These are phyloP conservation scores for Botrytis cinerea DNA, from an alignment of 2,329 filamentous ascomycete species.

Conservation along the genomic window DNA sequence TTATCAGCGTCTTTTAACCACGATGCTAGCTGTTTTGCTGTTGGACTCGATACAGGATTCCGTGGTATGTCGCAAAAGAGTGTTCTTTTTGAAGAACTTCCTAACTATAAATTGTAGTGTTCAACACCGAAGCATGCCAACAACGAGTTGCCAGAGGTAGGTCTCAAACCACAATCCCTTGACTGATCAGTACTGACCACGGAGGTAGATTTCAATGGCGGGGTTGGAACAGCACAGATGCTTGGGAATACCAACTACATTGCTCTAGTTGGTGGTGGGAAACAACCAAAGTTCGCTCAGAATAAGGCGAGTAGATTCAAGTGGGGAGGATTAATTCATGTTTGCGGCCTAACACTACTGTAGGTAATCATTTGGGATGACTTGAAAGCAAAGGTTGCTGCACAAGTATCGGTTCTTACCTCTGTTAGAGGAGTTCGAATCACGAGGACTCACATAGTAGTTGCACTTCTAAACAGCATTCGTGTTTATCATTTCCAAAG, in stretches of 20 bases:
- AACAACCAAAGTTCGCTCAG: slow-evolving; percentile 79
- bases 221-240: slow-evolving; percentile 82
- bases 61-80: slow-evolving; percentile 60
- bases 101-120: slow-evolving; percentile 53
- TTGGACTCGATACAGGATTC: slow-evolving; percentile 84
- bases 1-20: slow-evolving; percentile 85
- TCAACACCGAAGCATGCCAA: slow-evolving; percentile 70
- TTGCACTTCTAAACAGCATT: slow-evolving; percentile 79
- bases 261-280: slow-evolving; percentile 85
- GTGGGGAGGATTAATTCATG: neutral
- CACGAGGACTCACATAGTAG: slow-evolving; percentile 72
- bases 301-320: slow-evolving; percentile 65
- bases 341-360: neutral
- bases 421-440: slow-evolving; percentile 79
- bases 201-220: slow-evolving; percentile 70
- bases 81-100: neutral
- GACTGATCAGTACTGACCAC: slow-evolving; percentile 27
- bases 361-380: slow-evolving; percentile 92
- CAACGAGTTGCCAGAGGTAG: slow-evolving; percentile 64
- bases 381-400: slow-evolving; percentile 70
- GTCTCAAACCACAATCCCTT: slow-evolving; percentile 19
- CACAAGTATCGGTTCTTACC: slow-evolving; percentile 77
- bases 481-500: slow-evolving; percentile 79
- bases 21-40: slow-evolving; percentile 81
- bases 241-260: slow-evolving; percentile 84